A percentile compares a stretch with the other conserved stretches of the same genome.
Conservation (phyloP, 1,139 yeast species). For the Candida neerlandica region DNA sequence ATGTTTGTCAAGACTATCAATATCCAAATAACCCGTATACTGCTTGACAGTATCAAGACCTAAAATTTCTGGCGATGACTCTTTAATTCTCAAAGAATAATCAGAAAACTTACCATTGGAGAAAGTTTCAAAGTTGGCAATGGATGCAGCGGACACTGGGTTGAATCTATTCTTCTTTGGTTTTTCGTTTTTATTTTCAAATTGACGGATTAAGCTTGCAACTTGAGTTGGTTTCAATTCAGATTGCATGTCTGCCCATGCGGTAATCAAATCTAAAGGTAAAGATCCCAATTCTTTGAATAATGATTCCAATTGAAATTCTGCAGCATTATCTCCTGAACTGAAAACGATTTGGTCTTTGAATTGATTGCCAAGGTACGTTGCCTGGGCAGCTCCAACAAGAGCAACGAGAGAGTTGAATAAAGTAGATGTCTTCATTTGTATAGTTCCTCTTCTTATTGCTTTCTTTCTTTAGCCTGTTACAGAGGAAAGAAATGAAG, state of each 20-base stretch:
- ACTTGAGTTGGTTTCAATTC: slow-evolving; percentile 22
- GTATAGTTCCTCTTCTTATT: background rate
- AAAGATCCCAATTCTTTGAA: slow-evolving; percentile 2
- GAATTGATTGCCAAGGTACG: slow-evolving; percentile 9
- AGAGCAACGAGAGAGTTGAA: slow-evolving; percentile 4
- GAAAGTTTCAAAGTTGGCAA: slow-evolving; percentile 23
- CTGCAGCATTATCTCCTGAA: slow-evolving; percentile 4
- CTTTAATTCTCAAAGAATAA: slow-evolving; percentile 43
- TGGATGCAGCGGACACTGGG: background rate
- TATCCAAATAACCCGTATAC: slow-evolving; percentile 67
- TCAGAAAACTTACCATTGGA: slow-evolving; percentile 29
- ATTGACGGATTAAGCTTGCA: slow-evolving; percentile 23
- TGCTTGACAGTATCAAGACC: slow-evolving; percentile 63
- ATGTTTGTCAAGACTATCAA: slow-evolving; percentile 61
- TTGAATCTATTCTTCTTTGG: slow-evolving; percentile 10
- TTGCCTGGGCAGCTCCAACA: slow-evolving; percentile 9
- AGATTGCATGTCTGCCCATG: slow-evolving; percentile 29
- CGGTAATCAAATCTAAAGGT: slow-evolving; percentile 7
- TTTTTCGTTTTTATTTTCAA: slow-evolving; percentile 9
- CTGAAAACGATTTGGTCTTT: slow-evolving; percentile 13
- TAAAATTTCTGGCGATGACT: slow-evolving; percentile 43
- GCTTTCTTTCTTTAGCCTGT: background rate
- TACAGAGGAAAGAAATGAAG: background rate
- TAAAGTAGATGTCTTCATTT: slow-evolving; percentile 3
- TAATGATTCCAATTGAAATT: background rate